A percentile compares a stretch with the other conserved stretches of the same genome.
Conservation (phyloP, 352 stramenopile species). For the Thalassiosira mediterranea region DNA sequence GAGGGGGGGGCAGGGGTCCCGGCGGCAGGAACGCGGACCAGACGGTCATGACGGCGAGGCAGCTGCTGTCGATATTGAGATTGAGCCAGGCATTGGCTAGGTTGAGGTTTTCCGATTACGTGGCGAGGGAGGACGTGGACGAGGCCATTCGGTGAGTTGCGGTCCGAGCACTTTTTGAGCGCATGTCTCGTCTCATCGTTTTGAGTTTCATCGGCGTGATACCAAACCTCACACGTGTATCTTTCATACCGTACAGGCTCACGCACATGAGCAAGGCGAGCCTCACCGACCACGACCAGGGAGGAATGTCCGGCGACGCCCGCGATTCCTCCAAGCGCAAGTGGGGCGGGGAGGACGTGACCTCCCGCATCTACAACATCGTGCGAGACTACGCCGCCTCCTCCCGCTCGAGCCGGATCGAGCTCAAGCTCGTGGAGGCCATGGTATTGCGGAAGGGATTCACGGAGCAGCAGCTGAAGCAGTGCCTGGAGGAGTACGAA, state of each 20-base stretch:
- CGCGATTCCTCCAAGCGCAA: conserved; percentile 42
- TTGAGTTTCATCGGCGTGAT: no score
- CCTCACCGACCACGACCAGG: conserved; percentile 88
- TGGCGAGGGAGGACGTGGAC: conserved; percentile 97
- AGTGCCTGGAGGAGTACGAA: conserved; percentile 95
- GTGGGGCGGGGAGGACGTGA: conserved; percentile 87
- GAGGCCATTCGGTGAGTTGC: conserved; percentile 88
- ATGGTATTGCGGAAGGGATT: conserved; percentile 96
- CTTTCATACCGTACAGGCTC: no score
- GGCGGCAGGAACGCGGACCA: conserved; percentile 87
- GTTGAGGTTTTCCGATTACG: conserved; percentile 93
- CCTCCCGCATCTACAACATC: conserved; percentile 93
- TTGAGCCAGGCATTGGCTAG: conserved; percentile 94
- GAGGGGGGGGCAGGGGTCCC: no score
- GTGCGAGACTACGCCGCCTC: conserved; percentile 91
- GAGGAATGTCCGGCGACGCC: conserved; percentile 67
- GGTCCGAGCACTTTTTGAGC: no score
- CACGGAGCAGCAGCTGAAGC: conserved; percentile 92
- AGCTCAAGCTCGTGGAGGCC: conserved; percentile 90
- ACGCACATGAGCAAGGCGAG: conserved; percentile 98
- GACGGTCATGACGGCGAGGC: conserved; percentile 97
- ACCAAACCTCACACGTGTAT: no score
- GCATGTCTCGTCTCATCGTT: no score
- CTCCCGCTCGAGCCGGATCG: conserved; percentile 82
- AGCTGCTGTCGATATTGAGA: conserved; percentile 98